phyloP scores from a whole-genome alignment of 2,329 filamentous ascomycete species.

The Leptodontidium sp. region DNA sequence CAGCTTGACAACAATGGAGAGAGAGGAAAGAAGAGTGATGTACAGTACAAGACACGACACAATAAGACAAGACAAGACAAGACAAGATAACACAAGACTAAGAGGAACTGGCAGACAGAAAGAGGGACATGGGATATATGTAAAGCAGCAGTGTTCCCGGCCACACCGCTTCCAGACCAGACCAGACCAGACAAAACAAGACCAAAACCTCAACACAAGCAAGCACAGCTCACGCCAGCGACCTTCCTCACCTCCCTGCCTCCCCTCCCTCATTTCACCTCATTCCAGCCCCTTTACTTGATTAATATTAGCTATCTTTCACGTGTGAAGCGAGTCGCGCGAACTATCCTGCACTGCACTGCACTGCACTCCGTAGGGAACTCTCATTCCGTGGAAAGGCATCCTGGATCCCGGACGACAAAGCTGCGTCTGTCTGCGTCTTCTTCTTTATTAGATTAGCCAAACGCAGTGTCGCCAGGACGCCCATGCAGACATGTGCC shows the following conservation, averaged over 20 bases:
- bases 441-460: constrained; percentile 21
- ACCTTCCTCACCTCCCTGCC: constrained; percentile 5
- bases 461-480: constrained; percentile 19
- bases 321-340: constrained; percentile 25
- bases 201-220: not conserved
- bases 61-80: not conserved
- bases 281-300: constrained; percentile 15
- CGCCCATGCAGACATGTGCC: constrained; percentile 26
- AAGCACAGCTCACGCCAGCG: constrained; percentile 6
- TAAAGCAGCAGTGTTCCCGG: not conserved
- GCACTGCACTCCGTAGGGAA: not conserved
- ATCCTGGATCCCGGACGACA: constrained; percentile 9
- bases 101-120: not conserved
- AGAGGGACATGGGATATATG: constrained; percentile 7
- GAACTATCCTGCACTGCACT: not conserved
- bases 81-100: not conserved
- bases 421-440: not conserved
- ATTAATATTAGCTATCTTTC: constrained; percentile 19
- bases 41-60: not conserved
- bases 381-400: constrained; percentile 3
- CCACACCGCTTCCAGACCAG: not conserved
- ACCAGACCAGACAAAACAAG: not conserved
- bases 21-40: not conserved
- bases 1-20: not conserved
- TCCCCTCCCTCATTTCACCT: not conserved